These are phyloP conservation scores for Colletotrichum sublineola DNA, from an alignment of 2,329 filamentous ascomycete genomes.

Conservation along the genomic window DNA sequence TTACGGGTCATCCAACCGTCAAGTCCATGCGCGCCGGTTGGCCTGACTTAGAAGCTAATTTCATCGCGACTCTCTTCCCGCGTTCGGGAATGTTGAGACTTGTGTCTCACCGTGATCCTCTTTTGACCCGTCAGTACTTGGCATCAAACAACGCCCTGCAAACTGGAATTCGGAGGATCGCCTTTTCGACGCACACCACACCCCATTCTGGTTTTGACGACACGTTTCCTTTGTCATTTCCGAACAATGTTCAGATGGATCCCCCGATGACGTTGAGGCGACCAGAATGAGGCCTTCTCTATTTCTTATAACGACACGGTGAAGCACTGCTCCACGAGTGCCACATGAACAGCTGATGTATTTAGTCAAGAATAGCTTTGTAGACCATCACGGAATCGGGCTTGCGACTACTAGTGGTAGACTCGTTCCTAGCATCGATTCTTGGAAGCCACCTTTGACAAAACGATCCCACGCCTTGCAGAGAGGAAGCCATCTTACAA, in stretches of 20 bases:
- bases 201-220: conserved; percentile 2
- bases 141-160: conserved; percentile 6
- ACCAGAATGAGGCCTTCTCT: not conserved
- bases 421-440: too few species aligned
- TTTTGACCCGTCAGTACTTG: not conserved
- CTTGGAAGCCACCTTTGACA: not conserved
- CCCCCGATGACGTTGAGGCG: not conserved
- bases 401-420: too few species aligned
- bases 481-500: not conserved
- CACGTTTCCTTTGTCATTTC: conserved; percentile 13
- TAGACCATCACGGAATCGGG: too few species aligned
- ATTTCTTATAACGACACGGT: not conserved
- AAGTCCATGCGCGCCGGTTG: not conserved
- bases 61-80: conserved; percentile 25
- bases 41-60: conserved; percentile 31
- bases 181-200: conserved; percentile 11
- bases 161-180: conserved; percentile 18
- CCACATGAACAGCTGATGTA: too few species aligned
- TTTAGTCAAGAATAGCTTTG: too few species aligned
- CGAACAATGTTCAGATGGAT: not conserved
- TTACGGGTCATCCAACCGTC: conserved; percentile 2
- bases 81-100: conserved; percentile 34
- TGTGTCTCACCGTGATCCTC: conserved; percentile 24
- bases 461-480: not conserved
- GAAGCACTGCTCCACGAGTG: not conserved